These are phyloP conservation scores for Sordariomycetes sp. DNA, from an alignment of 2,329 filamentous ascomycete genomes.

Conservation along the genomic window DNA sequence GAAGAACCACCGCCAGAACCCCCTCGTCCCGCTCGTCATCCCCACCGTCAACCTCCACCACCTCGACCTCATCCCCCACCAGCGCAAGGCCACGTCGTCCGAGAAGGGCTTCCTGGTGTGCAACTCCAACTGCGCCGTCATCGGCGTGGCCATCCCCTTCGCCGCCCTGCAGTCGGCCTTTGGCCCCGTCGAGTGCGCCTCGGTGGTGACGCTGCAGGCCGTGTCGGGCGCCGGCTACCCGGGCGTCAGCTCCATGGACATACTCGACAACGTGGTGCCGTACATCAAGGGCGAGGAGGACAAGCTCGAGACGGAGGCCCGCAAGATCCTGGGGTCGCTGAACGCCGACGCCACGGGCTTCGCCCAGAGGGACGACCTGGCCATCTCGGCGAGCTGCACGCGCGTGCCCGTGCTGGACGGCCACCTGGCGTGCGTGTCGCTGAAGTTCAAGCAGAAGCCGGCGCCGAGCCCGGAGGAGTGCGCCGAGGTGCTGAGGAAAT, in stretches of 20 bases:
- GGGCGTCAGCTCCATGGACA: constrained; percentile 86
- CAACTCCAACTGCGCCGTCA: constrained; percentile 97
- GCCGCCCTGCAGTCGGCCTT: constrained; percentile 81
- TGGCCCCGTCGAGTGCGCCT: constrained; percentile 64
- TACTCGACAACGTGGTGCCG: constrained; percentile 91
- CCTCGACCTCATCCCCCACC: constrained; percentile 80
- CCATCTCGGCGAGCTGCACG: constrained; percentile 81
- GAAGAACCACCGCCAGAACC: constrained; percentile 90
- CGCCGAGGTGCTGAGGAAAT: constrained; percentile 67
- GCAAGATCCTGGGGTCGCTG: constrained; percentile 80
- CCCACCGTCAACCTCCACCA: constrained; percentile 90
- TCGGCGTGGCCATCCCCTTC: constrained; percentile 90
- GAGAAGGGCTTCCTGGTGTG: constrained; percentile 88
- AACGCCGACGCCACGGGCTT: constrained; percentile 65
- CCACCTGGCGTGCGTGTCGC: constrained; percentile 86
- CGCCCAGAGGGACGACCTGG: constrained; percentile 61
- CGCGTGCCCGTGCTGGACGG: constrained; percentile 92
- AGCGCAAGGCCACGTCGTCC: constrained; percentile 61
- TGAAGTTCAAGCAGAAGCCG: constrained; percentile 68
- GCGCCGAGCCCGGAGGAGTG: constrained; percentile 67
- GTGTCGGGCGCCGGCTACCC: constrained; percentile 88
- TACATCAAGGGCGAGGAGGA: constrained; percentile 92
- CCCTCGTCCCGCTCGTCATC: constrained; percentile 83
- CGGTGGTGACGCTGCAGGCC: constrained; percentile 88
- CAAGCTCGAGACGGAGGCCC: constrained; percentile 88